phyloP scores from a whole-genome alignment of 345 rosid species.

The Fremontodendron californicum region DNA sequence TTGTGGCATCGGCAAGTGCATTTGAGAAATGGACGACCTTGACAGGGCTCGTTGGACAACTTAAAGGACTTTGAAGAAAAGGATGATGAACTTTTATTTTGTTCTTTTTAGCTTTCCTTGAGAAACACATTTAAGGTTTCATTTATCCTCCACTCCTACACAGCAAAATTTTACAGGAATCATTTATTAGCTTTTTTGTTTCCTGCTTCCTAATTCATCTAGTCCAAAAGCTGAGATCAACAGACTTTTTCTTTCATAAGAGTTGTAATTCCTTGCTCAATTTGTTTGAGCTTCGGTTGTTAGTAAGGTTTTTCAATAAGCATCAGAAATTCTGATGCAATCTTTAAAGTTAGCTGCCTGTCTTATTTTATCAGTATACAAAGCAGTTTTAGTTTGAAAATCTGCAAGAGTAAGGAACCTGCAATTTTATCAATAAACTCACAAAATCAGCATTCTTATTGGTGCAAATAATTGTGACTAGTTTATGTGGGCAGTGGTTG shows the following conservation, averaged over 20 bases:
- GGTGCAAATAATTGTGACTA: too few species aligned
- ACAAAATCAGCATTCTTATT: too few species aligned
- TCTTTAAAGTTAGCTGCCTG: not conserved
- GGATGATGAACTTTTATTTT: not conserved
- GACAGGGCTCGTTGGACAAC: conserved; percentile 63
- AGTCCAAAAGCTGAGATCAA: not conserved
- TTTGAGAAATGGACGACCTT: conserved; percentile 77
- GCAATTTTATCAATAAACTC: too few species aligned
- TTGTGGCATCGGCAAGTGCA: conserved; percentile 74
- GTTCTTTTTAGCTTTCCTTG: too few species aligned
- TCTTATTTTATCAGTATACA: not conserved
- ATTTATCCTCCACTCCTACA: not conserved
- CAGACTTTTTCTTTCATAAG: not conserved
- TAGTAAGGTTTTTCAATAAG: not conserved
- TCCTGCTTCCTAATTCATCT: not conserved
- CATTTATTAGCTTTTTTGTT: not conserved
- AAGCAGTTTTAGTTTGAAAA: too few species aligned
- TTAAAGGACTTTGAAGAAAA: conserved; percentile 55
- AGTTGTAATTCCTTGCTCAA: conserved; percentile 18
- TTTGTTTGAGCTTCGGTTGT: conserved; percentile 20
- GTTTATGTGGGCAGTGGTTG: too few species aligned
- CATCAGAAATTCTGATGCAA: not conserved
- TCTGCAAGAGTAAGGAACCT: too few species aligned
- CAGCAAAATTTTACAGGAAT: conserved; percentile 1
- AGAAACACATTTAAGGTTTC: too few species aligned